Evolutionary conservation across 2,329 filamentous ascomycete species (phyloP).

Genomic region (Claviceps quebecensis): DNA sequence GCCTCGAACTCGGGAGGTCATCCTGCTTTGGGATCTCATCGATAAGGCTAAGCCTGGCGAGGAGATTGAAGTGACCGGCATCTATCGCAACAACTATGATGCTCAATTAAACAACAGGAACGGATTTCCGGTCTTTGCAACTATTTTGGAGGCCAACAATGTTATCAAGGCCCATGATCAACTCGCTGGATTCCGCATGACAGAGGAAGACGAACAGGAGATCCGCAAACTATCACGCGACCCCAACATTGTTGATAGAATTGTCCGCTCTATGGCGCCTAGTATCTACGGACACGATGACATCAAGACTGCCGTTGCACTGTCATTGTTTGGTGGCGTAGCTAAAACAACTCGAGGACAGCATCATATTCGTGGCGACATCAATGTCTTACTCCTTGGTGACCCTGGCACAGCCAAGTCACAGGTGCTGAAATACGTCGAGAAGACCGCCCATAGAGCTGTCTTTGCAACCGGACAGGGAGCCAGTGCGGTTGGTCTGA

Average conservation of each 20-base stretch:
- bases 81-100: slow-evolving; percentile 97
- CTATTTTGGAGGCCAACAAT: slow-evolving; percentile 93
- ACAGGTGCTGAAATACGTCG: slow-evolving; percentile 91
- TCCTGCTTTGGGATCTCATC: slow-evolving; percentile 92
- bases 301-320: slow-evolving; percentile 90
- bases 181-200: slow-evolving; percentile 88
- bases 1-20: slow-evolving; percentile 83
- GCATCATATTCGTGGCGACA: slow-evolving; percentile 88
- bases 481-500: slow-evolving; percentile 93
- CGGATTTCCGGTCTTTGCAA: slow-evolving; percentile 95
- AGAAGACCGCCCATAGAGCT: slow-evolving; percentile 91
- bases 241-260: slow-evolving; percentile 81
- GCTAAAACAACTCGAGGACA: slow-evolving; percentile 80
- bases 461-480: slow-evolving; percentile 97
- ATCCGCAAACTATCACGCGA: slow-evolving; percentile 83
- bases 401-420: slow-evolving; percentile 98
- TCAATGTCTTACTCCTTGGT: slow-evolving; percentile 91
- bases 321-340: slow-evolving; percentile 90
- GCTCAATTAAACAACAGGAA: slow-evolving; percentile 97
- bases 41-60: slow-evolving; percentile 94
- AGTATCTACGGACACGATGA: slow-evolving; percentile 96
- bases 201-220: slow-evolving; percentile 83
- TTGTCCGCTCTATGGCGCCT: slow-evolving; percentile 84
- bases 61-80: slow-evolving; percentile 91
- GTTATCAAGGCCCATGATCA: slow-evolving; percentile 95